Evolutionary conservation across 2,329 filamentous ascomycete genomes (phyloP), one percentile per base, ranked within the genome.

Genomic region (Cordyceps cateniannulata): DNA sequence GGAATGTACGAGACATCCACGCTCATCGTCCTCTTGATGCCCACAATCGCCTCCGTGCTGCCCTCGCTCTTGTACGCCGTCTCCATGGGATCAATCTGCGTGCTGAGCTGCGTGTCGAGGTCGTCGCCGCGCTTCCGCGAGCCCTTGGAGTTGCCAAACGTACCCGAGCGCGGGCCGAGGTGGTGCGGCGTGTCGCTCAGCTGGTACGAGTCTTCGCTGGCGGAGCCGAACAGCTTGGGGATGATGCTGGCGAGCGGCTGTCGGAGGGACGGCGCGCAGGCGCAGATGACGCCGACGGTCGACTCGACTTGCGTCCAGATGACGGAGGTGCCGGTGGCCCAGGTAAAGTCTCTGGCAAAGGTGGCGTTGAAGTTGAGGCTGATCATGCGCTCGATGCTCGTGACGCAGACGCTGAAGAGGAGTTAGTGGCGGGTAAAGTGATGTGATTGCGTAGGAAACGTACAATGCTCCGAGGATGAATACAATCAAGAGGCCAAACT

Each of bases 221-320:
- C 18, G 14, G 50, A 47, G 12, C 49, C 58, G 24, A 60, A 60
- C 7, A 60, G 42, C 27, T 48, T 40, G 40, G 58, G 58, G 7
- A 60, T 38, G 6, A 52, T 40, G 27, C n/a, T 45, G 6, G 58
- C 58, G 16, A 60, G 50, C 29, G 58, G 58, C 18, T 48, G 49
- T 4, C 58, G 24, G 6, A 60, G 42, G 12, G 58, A 54, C 6
- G 58, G 58, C 5, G 58, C 58, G 22, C 58, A 60, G 5, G 58
- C 58, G 22, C 58, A 60, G 9, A 60, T 60, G 29, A 60, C 50
- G 14, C 58, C 58, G 22, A 60, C 58, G 2, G 58, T 60, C 25
- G 58, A 60, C 32, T 60, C 58, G 38, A 60, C 58, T 29, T 60
- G 58, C 9, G 58, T 54, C 58, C 58, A 60, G n/a, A 60, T 54